Conservation (phyloP, 257 asterid species). For the Fraxinus pennsylvanica region DNA sequence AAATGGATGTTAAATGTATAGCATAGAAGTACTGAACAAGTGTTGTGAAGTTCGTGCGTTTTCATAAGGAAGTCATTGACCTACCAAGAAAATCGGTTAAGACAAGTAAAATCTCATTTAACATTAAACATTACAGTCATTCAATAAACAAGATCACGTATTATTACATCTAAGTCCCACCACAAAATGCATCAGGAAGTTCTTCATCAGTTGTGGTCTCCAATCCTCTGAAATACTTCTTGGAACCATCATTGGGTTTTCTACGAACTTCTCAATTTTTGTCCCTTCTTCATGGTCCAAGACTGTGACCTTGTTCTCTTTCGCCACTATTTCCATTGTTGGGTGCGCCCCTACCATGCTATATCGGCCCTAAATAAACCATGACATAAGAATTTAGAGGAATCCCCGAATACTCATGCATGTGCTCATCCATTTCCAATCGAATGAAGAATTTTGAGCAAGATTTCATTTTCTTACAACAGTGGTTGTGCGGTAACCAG, state of each 20-base stretch:
- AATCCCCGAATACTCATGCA: neutral
- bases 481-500: slow-evolving; percentile 58
- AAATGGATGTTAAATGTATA: neutral
- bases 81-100: neutral
- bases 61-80: neutral
- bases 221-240: slow-evolving; percentile 67
- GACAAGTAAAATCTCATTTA: neutral
- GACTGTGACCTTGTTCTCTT: slow-evolving; percentile 67
- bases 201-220: slow-evolving; percentile 65
- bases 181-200: slow-evolving; percentile 86
- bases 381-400: neutral
- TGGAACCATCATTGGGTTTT: slow-evolving; percentile 76
- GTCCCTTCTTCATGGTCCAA: slow-evolving; percentile 64
- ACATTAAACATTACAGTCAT: neutral
- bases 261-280: slow-evolving; percentile 44
- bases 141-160: neutral
- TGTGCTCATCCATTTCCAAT: neutral
- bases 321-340: slow-evolving; percentile 71
- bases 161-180: slow-evolving; percentile 37
- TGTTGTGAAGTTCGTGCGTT: neutral
- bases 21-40: neutral
- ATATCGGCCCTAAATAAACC: slow-evolving; percentile 67
- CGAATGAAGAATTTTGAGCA: neutral
- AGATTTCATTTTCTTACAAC: slow-evolving; percentile 53
- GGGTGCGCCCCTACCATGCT: slow-evolving; percentile 92